Evolutionary conservation across 2,329 filamentous ascomycete genomes (phyloP), one percentile per base, ranked within the genome.

Genomic region (Trichophyton rubrum): DNA sequence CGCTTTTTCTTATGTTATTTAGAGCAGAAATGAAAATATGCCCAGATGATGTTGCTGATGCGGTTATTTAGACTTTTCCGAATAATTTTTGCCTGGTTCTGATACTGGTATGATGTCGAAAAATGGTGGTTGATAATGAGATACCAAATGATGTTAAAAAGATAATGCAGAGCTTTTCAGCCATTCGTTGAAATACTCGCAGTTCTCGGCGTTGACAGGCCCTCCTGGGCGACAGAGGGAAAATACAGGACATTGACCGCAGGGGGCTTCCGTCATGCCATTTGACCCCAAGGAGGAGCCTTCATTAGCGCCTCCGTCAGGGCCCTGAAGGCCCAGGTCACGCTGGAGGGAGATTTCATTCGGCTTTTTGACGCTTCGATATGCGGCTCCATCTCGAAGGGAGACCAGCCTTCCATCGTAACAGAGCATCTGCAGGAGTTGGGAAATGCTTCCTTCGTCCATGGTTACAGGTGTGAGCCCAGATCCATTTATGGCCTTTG

Each of bases 121-220:
- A 13, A 53, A 35, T 6, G 27, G 15, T 20, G 20, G 49, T 8
- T 17, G 13, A 38, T 9, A 13, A 38, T 38, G 33, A 4, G 33
- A 9, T 38, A 13, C 13, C 33, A 38, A 38, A 38, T 38, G 11
- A 38, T 3, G 11, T 70, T 62, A 75, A 53, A 74, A 74, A 17
- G 68, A 69, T 33, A 75, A 67, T 8, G 69, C 68, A 63, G 68
- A 71, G 15, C 40, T 57, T 59, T 69, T 81, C 53, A 96, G 74
- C 93, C 93, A 99, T 59, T 85, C 82, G 64, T 88, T 82, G 69
- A 95, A 96, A 71, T 99, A 99, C 59, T 90, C 87, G 73, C 93
- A 99, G 58, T 87, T 95, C 65, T 85, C 87, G 0, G 92, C 89
- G 68, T 87, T 95, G 22, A 99, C 90, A 0, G 90, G 89, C 0